A percentile compares a stretch with the other conserved stretches of the same genome.
Conservation (phyloP, 2,329 filamentous ascomycete genomes). For the Sordariomycetes sp. region DNA sequence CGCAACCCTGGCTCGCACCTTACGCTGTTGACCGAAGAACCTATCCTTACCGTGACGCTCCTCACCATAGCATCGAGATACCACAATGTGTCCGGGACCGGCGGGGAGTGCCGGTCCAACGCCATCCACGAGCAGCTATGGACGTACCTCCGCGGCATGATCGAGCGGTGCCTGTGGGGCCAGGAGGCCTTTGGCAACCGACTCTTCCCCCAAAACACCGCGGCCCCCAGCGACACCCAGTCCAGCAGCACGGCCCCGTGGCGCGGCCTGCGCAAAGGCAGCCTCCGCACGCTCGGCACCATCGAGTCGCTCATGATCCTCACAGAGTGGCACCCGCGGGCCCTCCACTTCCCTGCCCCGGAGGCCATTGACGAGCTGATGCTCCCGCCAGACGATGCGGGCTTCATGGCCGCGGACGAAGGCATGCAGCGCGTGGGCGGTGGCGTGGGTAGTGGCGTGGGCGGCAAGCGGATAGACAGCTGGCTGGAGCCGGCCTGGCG, state of each 20-base stretch:
- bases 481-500: slow-evolving; percentile 96
- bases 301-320: slow-evolving; percentile 89
- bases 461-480: slow-evolving; percentile 77
- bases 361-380: slow-evolving; percentile 60
- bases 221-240: slow-evolving; percentile 39
- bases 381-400: slow-evolving; percentile 43
- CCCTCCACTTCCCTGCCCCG: slow-evolving; percentile 82
- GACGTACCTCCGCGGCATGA: slow-evolving; percentile 89
- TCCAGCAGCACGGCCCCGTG: slow-evolving; percentile 57
- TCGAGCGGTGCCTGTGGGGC: slow-evolving; percentile 87
- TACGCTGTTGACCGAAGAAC: slow-evolving; percentile 76
- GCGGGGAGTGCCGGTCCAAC: slow-evolving; percentile 70
- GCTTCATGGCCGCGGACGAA: slow-evolving; percentile 28
- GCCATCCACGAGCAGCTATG: slow-evolving; percentile 92
- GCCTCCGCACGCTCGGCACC: slow-evolving; percentile 78
- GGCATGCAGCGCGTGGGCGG: slow-evolving; percentile 13
- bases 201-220: slow-evolving; percentile 58
- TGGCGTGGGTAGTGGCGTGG: slow-evolving; percentile 36
- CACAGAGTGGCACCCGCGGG: slow-evolving; percentile 93
- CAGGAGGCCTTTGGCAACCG: slow-evolving; percentile 91
- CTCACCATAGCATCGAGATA: slow-evolving; percentile 86
- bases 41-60: slow-evolving; percentile 82
- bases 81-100: slow-evolving; percentile 64
- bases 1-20: slow-evolving; percentile 67
- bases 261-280: slow-evolving; percentile 60